phyloP scores from a whole-genome alignment of 768 basidiomycete species.

The Pulveroboletus sp. region DNA sequence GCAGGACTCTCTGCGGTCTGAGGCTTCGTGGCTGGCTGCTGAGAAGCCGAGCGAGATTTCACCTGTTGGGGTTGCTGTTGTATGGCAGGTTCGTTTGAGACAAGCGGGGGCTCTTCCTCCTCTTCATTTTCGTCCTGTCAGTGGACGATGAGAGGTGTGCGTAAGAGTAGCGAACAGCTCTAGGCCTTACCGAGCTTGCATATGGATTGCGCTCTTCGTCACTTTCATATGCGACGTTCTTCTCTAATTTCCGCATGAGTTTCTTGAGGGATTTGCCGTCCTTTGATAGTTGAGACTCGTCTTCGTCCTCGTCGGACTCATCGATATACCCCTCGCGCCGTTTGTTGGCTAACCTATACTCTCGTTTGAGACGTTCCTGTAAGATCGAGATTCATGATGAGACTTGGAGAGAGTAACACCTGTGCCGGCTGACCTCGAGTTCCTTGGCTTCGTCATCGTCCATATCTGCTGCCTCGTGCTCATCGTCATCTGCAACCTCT shows the following conservation, averaged over 20 bases:
- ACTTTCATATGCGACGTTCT: slow-evolving; percentile 75
- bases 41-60: slow-evolving; percentile 43
- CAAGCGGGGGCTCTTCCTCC: slow-evolving; percentile 52
- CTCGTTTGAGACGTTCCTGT: slow-evolving; percentile 80
- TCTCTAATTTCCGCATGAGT: slow-evolving; percentile 78
- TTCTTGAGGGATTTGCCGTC: slow-evolving; percentile 83
- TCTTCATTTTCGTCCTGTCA: slow-evolving; percentile 66
- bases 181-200: slow-evolving; percentile 61
- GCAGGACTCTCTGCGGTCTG: slow-evolving; percentile 23
- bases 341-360: slow-evolving; percentile 76
- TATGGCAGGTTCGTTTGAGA: slow-evolving; percentile 41
- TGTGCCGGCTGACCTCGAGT: slow-evolving; percentile 52
- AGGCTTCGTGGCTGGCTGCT: slow-evolving; percentile 31
- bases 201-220: slow-evolving; percentile 82
- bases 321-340: slow-evolving; percentile 63
- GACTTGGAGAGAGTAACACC: neutral
- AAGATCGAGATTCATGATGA: neutral
- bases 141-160: neutral
- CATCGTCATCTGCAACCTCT: slow-evolving; percentile 85
- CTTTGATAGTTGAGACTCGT: slow-evolving; percentile 52
- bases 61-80: slow-evolving; percentile 40
- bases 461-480: slow-evolving; percentile 64
- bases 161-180: neutral
- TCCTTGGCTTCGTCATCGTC: slow-evolving; percentile 86
- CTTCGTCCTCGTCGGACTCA: slow-evolving; percentile 72